phyloP scores from a whole-genome alignment of 495 filamentous ascomycete genomes.

The Cercophora sp. region DNA sequence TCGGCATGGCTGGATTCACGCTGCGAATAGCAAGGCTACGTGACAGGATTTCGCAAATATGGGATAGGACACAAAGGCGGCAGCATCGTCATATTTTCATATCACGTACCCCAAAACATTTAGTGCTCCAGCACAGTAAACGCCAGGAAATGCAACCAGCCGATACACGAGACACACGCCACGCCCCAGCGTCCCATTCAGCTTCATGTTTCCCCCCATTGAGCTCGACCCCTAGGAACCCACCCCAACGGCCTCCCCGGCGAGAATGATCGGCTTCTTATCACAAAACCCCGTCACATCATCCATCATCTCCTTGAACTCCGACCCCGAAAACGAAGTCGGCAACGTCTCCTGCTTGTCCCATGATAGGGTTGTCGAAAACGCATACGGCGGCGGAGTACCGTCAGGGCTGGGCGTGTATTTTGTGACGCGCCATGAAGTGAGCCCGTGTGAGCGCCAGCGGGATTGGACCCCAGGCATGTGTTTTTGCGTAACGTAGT shows the following conservation, averaged over 20 bases:
- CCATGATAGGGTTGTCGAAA: background rate
- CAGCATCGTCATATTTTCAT: no score
- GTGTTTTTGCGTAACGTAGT: background rate
- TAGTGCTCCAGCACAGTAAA: no score
- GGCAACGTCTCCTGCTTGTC: background rate
- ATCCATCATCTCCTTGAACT: background rate
- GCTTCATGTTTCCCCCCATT: no score
- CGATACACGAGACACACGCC: no score
- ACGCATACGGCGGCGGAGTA: background rate
- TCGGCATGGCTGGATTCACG: no score
- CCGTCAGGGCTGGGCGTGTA: background rate
- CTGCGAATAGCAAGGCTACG: no score
- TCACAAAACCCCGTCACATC: background rate
- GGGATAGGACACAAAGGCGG: no score
- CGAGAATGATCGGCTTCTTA: conserved; percentile 1
- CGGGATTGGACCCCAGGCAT: background rate
- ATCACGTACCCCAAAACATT: no score
- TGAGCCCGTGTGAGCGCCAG: background rate
- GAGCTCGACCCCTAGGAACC: no score
- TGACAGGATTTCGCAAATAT: no score
- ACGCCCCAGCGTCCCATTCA: no score
- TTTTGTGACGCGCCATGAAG: background rate
- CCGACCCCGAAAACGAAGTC: background rate
- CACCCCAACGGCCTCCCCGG: background rate
- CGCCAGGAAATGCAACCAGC: no score